Base-by-base conservation (phyloP, 768 basidiomycete species). In the Cyclocybe cylindracea region DNA sequence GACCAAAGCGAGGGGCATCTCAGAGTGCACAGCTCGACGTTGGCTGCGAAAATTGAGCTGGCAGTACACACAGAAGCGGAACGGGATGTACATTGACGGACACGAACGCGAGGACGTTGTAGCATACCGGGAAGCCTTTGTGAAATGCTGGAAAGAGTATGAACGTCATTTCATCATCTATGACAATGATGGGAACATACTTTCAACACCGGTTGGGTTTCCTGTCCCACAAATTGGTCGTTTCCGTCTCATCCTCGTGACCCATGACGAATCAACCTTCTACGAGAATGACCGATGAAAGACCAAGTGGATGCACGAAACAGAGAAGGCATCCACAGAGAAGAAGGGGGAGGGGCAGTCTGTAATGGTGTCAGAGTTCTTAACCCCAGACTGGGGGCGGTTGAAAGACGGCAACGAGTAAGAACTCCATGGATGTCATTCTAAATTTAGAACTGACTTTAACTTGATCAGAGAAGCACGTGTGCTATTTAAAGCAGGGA, bases 191-290 rank as follows among this genome's bases (percentile, higher is more conserved):
- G 66, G 62, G 14, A 60, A 63, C 18, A 44, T 46, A 29, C 35
- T 43, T 7, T n/a, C 31, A 2, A 39, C 40, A 45, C 51, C 55
- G 7, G 37, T 39, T 33, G 55, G 62, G 39, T 57, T 56, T 55
- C 48, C 57, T 14, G 62, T 67, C 19, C 44, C 48, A 16, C 36
- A 43, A 29, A 39, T 18, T 44, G 29, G 24, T 19, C 39, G n/a
- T 18, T 61, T 61, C 49, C 39, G 49, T 18, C 39, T 65, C 2
- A 56, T 61, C 45, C 41, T 64, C 4, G 46, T 60, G 16, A 64
- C 57, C 7, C 73, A 76, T 52, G 66, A 75, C 47, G 68, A 76
- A 51, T 74, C 71, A 8, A 74, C 67, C 8, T 75, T 74, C 51
- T 73, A 67, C 53, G 66, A 61, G 7, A 60, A 70, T 53, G 70